These are phyloP conservation scores for Cutaneotrichosporon sp. DNA, from an alignment of 1,284 basidiomycete species.

Conservation along the genomic window DNA sequence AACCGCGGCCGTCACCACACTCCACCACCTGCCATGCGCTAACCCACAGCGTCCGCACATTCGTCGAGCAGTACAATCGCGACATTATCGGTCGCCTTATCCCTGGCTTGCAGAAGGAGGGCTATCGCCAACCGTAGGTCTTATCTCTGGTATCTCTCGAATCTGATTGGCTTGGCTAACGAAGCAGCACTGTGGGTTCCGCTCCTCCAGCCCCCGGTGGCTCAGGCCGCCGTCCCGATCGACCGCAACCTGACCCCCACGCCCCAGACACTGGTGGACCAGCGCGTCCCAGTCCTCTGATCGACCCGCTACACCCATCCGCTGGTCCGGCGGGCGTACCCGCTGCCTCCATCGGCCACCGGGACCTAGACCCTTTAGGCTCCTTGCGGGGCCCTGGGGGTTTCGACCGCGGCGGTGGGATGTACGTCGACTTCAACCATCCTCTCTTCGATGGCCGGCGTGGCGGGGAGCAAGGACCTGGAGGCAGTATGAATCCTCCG, in stretches of 20 bases:
- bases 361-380: conserved; percentile 53
- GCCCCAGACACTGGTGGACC: conserved; percentile 2
- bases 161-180: conserved; percentile 11
- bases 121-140: conserved; percentile 43
- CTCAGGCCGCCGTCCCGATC: conserved; percentile 9
- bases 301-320: conserved; percentile 18
- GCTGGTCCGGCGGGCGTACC: conserved; percentile 22
- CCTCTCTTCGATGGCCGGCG: conserved; percentile 50
- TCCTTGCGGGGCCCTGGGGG: conserved; percentile 30
- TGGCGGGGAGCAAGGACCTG: conserved; percentile 28
- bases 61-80: conserved; percentile 46
- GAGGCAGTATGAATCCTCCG: conserved; percentile 45
- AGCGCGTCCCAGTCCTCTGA: conserved; percentile 25
- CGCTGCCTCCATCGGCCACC: conserved; percentile 49
- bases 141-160: neutral
- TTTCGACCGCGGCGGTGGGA: conserved; percentile 49
- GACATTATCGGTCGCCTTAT: conserved; percentile 48
- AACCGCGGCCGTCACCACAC: no score
- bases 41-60: conserved; percentile 39
- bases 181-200: neutral
- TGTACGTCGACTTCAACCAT: conserved; percentile 54
- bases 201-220: conserved; percentile 10
- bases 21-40: no score
- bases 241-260: conserved; percentile 3
- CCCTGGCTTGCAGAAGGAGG: conserved; percentile 47